Evolutionary conservation across 805 yeast species (phyloP).

Genomic region (Ogataea neopini): DNA sequence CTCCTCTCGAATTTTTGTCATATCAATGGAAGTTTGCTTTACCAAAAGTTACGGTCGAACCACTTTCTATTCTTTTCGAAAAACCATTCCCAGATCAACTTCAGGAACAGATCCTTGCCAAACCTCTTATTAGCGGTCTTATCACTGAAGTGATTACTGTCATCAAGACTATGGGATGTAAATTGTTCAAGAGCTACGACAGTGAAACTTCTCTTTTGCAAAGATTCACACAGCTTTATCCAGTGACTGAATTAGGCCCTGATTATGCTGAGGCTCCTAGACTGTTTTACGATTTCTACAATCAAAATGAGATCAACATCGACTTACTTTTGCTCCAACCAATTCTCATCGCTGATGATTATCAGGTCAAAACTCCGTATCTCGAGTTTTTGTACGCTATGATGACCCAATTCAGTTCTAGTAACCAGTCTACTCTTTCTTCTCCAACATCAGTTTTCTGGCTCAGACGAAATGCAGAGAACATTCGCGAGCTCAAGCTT

Average conservation of each 20-base stretch:
- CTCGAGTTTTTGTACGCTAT: conserved; percentile 83
- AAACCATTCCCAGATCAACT: conserved; percentile 61
- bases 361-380: conserved; percentile 83
- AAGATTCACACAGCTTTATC: conserved; percentile 51
- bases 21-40: conserved; percentile 87
- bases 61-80: conserved; percentile 74
- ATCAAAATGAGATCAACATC: conserved; percentile 57
- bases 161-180: conserved; percentile 75
- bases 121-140: conserved; percentile 81
- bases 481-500: conserved; percentile 29
- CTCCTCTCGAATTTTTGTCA: conserved; percentile 58
- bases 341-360: conserved; percentile 86
- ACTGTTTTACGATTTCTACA: conserved; percentile 65
- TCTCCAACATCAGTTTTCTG: conserved; percentile 34
- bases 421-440: conserved; percentile 43
- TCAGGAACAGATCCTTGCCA: conserved; percentile 70
- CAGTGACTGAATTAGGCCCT: conserved; percentile 30
- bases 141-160: conserved; percentile 73
- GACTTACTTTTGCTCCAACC: conserved; percentile 84
- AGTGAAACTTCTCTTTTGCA: conserved; percentile 60
- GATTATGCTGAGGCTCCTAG: conserved; percentile 52
- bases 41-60: conserved; percentile 75
- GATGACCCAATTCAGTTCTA: conserved; percentile 59
- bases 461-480: conserved; percentile 35
- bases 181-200: conserved; percentile 67